Conservation (phyloP, 164 flowering plant species). For the Chimonanthus salicifolius region DNA sequence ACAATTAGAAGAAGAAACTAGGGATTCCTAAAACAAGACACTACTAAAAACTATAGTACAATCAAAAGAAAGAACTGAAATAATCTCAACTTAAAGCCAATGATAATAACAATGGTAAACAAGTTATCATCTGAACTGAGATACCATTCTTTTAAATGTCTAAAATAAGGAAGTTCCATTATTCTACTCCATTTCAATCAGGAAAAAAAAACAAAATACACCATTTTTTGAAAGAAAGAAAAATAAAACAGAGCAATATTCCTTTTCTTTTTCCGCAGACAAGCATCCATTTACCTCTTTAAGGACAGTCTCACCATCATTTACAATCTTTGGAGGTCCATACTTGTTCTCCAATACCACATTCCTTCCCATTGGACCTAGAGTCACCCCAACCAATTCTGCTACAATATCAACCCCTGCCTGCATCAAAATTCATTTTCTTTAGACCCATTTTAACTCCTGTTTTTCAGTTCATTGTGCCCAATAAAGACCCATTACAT, state of each 20-base stretch:
- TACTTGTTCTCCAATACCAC: slow-evolving; percentile 86
- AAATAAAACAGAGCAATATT: background rate
- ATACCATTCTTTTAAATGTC: no score
- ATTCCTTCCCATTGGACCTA: slow-evolving; percentile 95
- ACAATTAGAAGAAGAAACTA: background rate
- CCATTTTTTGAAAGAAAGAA: background rate
- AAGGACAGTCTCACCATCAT: slow-evolving; percentile 88
- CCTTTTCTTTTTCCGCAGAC: background rate
- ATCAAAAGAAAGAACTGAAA: background rate
- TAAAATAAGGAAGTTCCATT: no score
- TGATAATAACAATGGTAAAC: background rate
- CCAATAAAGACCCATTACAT: background rate
- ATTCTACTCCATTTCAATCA: background rate
- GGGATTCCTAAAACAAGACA: background rate
- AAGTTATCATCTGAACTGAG: background rate
- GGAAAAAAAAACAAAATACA: background rate
- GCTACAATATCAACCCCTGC: slow-evolving; percentile 82
- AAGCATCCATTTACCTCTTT: slow-evolving; percentile 49
- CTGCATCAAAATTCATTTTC: slow-evolving; percentile 28
- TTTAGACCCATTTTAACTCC: no score
- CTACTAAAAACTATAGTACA: background rate
- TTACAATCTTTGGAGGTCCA: slow-evolving; percentile 92
- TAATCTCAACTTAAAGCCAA: background rate
- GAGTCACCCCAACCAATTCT: slow-evolving; percentile 73
- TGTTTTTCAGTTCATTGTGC: background rate